Evolutionary conservation across 768 basidiomycete genomes (phyloP).

Genomic region (Polyporus arcularius): DNA sequence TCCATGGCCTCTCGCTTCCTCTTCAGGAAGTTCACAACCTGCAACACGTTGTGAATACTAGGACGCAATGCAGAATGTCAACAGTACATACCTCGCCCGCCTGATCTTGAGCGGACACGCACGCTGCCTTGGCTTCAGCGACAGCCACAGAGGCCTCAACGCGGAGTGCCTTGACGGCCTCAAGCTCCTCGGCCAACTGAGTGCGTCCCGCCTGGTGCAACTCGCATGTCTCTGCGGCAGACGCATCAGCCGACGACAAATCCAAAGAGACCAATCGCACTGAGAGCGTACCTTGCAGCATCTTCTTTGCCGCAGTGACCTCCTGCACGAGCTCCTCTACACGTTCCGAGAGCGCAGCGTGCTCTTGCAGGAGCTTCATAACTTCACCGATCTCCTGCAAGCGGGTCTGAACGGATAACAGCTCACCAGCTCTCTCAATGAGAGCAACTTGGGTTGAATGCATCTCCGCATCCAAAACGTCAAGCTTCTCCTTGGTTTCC

Average conservation of each 20-base stretch:
- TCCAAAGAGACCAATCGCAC: neutral
- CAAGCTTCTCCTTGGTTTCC: slow-evolving; percentile 41
- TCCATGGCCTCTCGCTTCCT: slow-evolving; percentile 55
- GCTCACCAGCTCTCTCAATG: slow-evolving; percentile 34
- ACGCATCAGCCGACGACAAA: neutral
- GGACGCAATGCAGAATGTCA: slow-evolving; percentile 12
- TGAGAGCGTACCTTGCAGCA: slow-evolving; percentile 13
- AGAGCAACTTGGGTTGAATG: slow-evolving; percentile 35
- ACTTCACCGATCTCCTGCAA: slow-evolving; percentile 13
- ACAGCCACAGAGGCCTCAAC: slow-evolving; percentile 41
- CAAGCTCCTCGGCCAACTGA: slow-evolving; percentile 49
- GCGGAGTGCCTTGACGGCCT: slow-evolving; percentile 43
- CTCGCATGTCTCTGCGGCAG: slow-evolving; percentile 20
- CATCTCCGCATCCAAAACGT: slow-evolving; percentile 42
- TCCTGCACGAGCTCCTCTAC: slow-evolving; percentile 11
- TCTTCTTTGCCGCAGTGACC: slow-evolving; percentile 9
- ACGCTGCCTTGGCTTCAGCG: slow-evolving; percentile 28
- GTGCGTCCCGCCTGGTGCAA: slow-evolving; percentile 32
- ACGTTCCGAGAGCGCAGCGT: slow-evolving; percentile 5
- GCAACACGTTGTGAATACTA: neutral
- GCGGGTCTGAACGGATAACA: slow-evolving; percentile 33
- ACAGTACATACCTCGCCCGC: slow-evolving; percentile 13
- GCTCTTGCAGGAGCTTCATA: slow-evolving; percentile 15
- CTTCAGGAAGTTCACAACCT: slow-evolving; percentile 48
- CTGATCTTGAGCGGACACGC: neutral